Base-by-base conservation (phyloP, 495 filamentous ascomycete genomes). In the Hypoxylon cercidicola region DNA sequence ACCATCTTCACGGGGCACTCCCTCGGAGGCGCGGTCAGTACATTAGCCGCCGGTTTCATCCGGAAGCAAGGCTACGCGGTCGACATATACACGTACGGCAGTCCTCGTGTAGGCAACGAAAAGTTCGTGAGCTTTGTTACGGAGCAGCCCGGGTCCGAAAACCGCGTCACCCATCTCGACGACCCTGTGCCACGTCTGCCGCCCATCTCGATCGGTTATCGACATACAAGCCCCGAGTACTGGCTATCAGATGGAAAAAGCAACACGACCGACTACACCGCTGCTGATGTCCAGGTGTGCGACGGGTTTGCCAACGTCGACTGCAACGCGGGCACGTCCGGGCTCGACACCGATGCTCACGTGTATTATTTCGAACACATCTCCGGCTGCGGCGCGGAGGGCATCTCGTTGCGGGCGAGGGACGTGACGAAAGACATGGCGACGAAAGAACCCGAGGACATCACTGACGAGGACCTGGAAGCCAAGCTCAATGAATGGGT, bases 101-200 rank as follows among this genome's bases (percentile, higher is more conserved):
- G 84, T 25, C 90, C 90, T 3, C 88, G 88, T 23, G 82, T 90
- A 4, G 90, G 89, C 48, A 87, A 87, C 62, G 19, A 62, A 7
- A 80, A 77, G 13, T 76, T 91, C 62, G 84, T 81, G 34, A 65
- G 74, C 20, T 88, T 83, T 66, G 78, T 92, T 70, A 84, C 88
- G 39, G 48, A 60, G 19, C 73, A 76, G 57, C 30, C 72, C 23
- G 78, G 72, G 13, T 73, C 72, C 23, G 86, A 85, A 62, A 90
- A 78, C 77, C 85, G 90, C 60, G 78, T 89, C 28, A 93, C 90
- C 3, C 88, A 93, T 69, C 67, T 70, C 12, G 78, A 88, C 66
- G 90, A 93, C 73, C 81, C 86, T 1, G 84, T 93, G 0, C 87
- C 90, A 1, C 78, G 82, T 2, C 71, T 91, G 19, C 89, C 90